Conservation (phyloP, 169 alveolate species). For the Pseudocohnilembus persalinus region DNA sequence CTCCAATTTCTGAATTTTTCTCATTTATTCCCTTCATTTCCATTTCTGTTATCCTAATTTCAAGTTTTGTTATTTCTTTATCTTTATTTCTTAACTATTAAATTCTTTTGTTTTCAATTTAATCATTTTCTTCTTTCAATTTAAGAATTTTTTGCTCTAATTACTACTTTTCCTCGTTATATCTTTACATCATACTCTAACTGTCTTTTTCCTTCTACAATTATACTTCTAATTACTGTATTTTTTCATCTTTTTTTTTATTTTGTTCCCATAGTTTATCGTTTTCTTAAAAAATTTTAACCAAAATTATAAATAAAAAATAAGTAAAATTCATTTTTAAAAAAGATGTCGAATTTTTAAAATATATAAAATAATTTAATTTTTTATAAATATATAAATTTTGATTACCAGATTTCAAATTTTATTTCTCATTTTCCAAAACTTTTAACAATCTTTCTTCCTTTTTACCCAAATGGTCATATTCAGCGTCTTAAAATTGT, state of each 20-base stretch:
- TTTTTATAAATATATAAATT: no score
- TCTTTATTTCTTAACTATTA: constrained; percentile 40
- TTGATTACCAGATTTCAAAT: constrained; percentile 8
- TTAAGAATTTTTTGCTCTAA: constrained; percentile 34
- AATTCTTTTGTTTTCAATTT: constrained; percentile 34
- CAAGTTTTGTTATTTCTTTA: constrained; percentile 36
- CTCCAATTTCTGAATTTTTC: constrained; percentile 49
- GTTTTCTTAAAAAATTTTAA: constrained; percentile 20
- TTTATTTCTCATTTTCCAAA: constrained; percentile 47
- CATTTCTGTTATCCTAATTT: constrained; percentile 37
- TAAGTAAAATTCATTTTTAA: no score
- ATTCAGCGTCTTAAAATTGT: constrained; percentile 39
- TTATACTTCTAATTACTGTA: constrained; percentile 45
- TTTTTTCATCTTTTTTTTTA: constrained; percentile 44
- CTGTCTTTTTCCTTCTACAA: constrained; percentile 41
- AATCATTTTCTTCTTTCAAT: constrained; percentile 45
- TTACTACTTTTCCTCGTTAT: constrained; percentile 47
- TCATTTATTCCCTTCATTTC: constrained; percentile 41
- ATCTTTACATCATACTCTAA: constrained; percentile 39
- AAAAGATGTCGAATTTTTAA: no score
- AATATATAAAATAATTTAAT: no score
- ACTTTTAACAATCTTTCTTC: constrained; percentile 40
- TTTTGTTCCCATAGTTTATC: constrained; percentile 42
- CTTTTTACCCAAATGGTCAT: neutral
- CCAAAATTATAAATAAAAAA: no score